Base-by-base conservation (phyloP, 2,329 filamentous ascomycete genomes). In the Penicillium frequentans region DNA sequence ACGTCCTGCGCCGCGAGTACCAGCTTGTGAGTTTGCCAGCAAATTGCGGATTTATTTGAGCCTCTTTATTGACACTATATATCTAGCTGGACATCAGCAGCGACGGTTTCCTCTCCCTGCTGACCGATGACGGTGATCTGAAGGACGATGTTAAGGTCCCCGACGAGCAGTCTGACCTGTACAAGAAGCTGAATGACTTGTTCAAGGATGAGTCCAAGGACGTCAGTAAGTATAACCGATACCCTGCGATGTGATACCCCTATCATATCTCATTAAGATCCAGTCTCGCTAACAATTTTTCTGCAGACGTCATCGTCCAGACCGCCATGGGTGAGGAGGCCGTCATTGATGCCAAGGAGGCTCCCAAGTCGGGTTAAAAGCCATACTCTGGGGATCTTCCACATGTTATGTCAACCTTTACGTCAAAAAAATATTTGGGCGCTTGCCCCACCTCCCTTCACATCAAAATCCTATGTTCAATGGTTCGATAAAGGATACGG, bases 61-160 rank as follows among this genome's bases (percentile, higher is more conserved):
- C n/a, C 16, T 39, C n/a, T 48, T 31, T 49, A 21, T 11, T 42
- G 11, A 42, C 19, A 49, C 39, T 2, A 10, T 3, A 7, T 55
- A 11, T 27, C n/a, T 69, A 96, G 91, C 86, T 97, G 72, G 90
- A 97, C 77, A 89, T 97, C 79, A 89, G 89, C 68, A 95, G 98
- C 72, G 95, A 98, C 75, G 91, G 86, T 66, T 98, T 90, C 87
- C 89, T 99, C 69, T 93, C 90, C 75, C 90, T 99, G 75, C 96
- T 98, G 89, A 85, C 84, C 76, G 89, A 93, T 65, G 86, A 89
- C 69, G 93, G 93, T 75, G 82, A 85, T 77, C 89, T 87, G 82
- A 97, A 97, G 86, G 91, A 96, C 73, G 93, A 99, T 77, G 91
- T 98, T 79, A 92, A 91, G 83, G 75, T 96, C 68, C 95, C 95